Evolutionary conservation across 805 yeast species (phyloP), one percentile per base, ranked within the genome.

Genomic region (Clavispora carvajalis): DNA sequence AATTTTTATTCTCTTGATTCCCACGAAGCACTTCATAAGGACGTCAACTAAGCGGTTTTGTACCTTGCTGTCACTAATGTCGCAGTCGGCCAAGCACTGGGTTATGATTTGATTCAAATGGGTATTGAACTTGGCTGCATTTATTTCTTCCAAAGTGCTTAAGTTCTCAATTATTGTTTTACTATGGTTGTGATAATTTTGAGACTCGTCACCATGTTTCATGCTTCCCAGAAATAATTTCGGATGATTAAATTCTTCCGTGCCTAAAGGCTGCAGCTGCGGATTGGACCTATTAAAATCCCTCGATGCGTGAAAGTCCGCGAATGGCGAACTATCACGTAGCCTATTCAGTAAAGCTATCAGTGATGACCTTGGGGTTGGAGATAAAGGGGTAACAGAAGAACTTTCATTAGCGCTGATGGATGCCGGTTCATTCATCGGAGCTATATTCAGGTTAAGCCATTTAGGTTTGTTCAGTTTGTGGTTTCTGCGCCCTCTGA

Each of bases 71-170:
- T 52, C 60, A 3, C 63, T 62, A 3, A 85, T 65, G 3, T 69
- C 73, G 48, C 84, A 81, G 52, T 84, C 91, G 4, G 64, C 63
- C 31, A 87, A 63, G 11, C 80, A 72, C 56, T 86, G 95, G 7
- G 54, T 59, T 11, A 85, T 54, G 9, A 85, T 56, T 2, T 67
- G 63, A n/a, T 68, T 64, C 30, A 83, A 67, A 44, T 77, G 81
- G 11, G 53, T 59, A 25, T 67, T 63, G 41, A 61, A 66, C 6
- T 50, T 28, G 7, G 19, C 12, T 4, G 19, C 6, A 23, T 41
- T 26, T 2, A 42, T 23, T 3, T 37, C 6, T n/a, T 23, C 28
- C 11, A 23, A 18, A 2, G 31, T 12, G 10, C 36, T 37, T 7
- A 36, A 6, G 11, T 18, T 22, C 12, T 42, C 38, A 6, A 23